Evolutionary conservation across 2,329 filamentous ascomycete genomes (phyloP).

Genomic region (Arthrobotrys sphaeroides): DNA sequence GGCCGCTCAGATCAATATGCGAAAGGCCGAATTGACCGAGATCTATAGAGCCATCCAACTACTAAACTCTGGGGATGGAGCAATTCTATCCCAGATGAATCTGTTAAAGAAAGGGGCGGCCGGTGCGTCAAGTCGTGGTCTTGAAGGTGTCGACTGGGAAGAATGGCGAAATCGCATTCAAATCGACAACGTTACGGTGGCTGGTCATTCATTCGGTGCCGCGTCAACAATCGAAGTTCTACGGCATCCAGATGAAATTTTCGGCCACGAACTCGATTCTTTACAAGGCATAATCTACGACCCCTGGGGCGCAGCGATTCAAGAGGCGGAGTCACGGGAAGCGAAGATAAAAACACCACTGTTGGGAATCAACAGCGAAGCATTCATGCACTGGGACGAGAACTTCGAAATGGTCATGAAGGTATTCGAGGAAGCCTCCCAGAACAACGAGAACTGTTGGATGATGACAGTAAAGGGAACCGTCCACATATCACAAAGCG

Average conservation of each 20-base stretch:
- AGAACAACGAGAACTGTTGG: slow-evolving; percentile 64
- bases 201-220: slow-evolving; percentile 74
- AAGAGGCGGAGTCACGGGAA: slow-evolving; percentile 63
- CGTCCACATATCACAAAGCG: slow-evolving; percentile 73
- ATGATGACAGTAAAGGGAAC: slow-evolving; percentile 69
- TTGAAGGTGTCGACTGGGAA: slow-evolving; percentile 66
- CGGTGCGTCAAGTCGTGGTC: slow-evolving; percentile 69
- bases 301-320: slow-evolving; percentile 69
- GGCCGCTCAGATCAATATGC: slow-evolving; percentile 70
- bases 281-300: slow-evolving; percentile 70
- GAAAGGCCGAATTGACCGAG: slow-evolving; percentile 73
- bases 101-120: slow-evolving; percentile 67
- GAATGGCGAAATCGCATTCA: slow-evolving; percentile 69
- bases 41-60: slow-evolving; percentile 68
- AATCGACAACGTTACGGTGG: slow-evolving; percentile 68
- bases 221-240: slow-evolving; percentile 72
- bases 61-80: slow-evolving; percentile 68
- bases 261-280: slow-evolving; percentile 69
- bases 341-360: slow-evolving; percentile 67
- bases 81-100: slow-evolving; percentile 58
- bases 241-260: slow-evolving; percentile 64
- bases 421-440: slow-evolving; percentile 68
- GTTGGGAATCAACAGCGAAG: slow-evolving; percentile 73
- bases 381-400: slow-evolving; percentile 75
- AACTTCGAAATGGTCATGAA: slow-evolving; percentile 70